Evolutionary conservation across 2,329 filamentous ascomycete species (phyloP), one percentile per base, ranked within the genome.

Genomic region (Leptoxyphium fumago): DNA sequence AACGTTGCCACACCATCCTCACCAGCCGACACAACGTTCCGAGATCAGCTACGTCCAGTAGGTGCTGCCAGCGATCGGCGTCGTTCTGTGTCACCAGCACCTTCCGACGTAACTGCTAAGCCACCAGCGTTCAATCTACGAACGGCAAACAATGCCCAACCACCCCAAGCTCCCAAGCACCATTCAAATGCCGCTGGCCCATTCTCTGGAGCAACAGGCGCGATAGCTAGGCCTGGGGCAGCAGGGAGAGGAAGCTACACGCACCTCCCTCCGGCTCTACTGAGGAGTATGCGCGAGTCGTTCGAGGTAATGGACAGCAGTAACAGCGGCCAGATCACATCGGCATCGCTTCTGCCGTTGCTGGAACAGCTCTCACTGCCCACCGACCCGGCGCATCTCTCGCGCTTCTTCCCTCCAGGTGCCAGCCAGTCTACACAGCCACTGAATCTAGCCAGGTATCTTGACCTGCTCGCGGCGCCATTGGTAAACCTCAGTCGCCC

Each of bases 251-350:
- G 72, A 53, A 70, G 78, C 11, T 68, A 87, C 39, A 79, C 80
- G 2, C 81, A 84, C 56, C 66, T 96, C 38, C 83, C 89, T 32
- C 79, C 85, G 2, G 72, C 84, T 2, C 85, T 95, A 54, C 78
- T 95, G 30, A 78, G 88, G 56, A 84, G 85, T 54, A 75, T 98
- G 64, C 78, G 91, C 48, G 89, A 96, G 60, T 86, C 83, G 0
- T 98, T 96, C 63, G 85, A 93, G 62, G 87, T 95, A 46, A 72
- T 98, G 40, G 91, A 96, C 62, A 75, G 85, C 47, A 82, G 91
- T 63, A 88, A 86, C 56, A 86, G 91, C 57, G 88, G 89, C 14
- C 70, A 76, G 42, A 80, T 98, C 48, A 83, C 81, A 52, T 74
- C 82, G 46, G 82, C 89, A 17, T 86, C 94, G 60, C 79, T 98